Evolutionary conservation across 305 asterid species (phyloP).

Genomic region (Salvia sclarea): DNA sequence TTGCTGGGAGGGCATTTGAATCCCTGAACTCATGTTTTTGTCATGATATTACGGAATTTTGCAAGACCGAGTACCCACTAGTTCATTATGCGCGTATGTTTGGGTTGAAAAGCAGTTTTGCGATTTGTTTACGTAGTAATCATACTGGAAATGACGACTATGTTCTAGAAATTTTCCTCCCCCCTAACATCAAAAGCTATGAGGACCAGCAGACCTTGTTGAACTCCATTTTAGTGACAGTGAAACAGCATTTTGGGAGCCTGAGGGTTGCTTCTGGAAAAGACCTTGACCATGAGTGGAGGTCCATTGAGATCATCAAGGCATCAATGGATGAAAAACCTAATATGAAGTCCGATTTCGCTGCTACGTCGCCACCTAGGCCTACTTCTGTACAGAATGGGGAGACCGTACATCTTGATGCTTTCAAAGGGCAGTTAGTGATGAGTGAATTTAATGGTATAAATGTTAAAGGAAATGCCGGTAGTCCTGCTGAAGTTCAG

Average conservation of each 20-base stretch:
- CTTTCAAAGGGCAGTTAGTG: constrained; percentile 41
- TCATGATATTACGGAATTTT: constrained; percentile 61
- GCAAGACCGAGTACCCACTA: constrained; percentile 87
- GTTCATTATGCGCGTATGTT: constrained; percentile 92
- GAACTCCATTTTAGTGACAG: constrained; percentile 63
- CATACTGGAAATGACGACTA: constrained; percentile 84
- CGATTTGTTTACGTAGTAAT: constrained; percentile 73
- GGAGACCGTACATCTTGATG: constrained; percentile 40
- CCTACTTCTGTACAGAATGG: constrained; percentile 41
- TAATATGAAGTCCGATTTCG: constrained; percentile 40
- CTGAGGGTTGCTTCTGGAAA: constrained; percentile 85
- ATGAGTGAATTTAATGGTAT: constrained; percentile 35
- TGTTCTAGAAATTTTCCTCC: constrained; percentile 74
- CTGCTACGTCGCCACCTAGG: constrained; percentile 45
- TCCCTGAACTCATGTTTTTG: constrained; percentile 66
- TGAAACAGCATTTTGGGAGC: constrained; percentile 76
- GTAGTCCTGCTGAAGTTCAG: constrained; percentile 42
- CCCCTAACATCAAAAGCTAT: constrained; percentile 46
- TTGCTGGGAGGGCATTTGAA: constrained; percentile 79
- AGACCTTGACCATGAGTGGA: constrained; percentile 67
- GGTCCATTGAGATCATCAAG: constrained; percentile 64
- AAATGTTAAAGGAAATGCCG: constrained; percentile 39
- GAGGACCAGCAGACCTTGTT: constrained; percentile 57
- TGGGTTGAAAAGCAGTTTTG: constrained; percentile 69
- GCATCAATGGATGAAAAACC: constrained; percentile 51